A percentile compares a stretch with the other conserved stretches of the same genome.
Evolutionary conservation across 2,329 filamentous ascomycete genomes (phyloP).

Genomic region (Scorias spongiosa): DNA sequence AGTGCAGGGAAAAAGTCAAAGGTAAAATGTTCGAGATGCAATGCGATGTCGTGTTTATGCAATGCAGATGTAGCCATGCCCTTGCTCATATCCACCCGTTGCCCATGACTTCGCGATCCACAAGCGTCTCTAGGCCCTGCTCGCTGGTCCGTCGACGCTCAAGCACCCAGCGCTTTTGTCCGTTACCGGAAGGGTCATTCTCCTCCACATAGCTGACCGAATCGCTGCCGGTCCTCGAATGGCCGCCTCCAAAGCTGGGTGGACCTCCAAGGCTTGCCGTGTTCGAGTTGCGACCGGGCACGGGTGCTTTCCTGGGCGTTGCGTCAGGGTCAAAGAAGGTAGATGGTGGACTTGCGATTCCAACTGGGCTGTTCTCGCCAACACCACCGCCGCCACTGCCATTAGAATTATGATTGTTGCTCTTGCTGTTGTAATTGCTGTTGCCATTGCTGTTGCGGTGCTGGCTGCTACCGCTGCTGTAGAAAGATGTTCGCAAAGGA

Average conservation of each 20-base stretch:
- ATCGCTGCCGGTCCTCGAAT: slow-evolving; percentile 33
- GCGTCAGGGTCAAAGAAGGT: slow-evolving; percentile 7
- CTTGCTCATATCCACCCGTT: slow-evolving; percentile 29
- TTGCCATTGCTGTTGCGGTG: slow-evolving; percentile 9
- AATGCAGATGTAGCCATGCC: no score
- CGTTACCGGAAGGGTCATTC: slow-evolving; percentile 43
- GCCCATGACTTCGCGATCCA: slow-evolving; percentile 49
- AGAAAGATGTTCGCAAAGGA: slow-evolving; percentile 49
- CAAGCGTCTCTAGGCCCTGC: slow-evolving; percentile 47
- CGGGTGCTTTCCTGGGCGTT: slow-evolving; percentile 8
- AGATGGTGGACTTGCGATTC: not conserved
- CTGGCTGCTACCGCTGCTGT: slow-evolving; percentile 3
- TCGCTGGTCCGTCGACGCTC: slow-evolving; percentile 53
- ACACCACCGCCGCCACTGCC: slow-evolving; percentile 2
- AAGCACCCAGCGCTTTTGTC: slow-evolving; percentile 49
- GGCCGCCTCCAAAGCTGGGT: slow-evolving; percentile 3
- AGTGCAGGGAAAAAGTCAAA: no score
- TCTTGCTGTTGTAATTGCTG: slow-evolving; percentile 9
- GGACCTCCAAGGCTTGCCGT: slow-evolving; percentile 10
- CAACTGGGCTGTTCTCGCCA: slow-evolving; percentile 1
- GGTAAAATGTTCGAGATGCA: no score
- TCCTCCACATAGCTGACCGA: slow-evolving; percentile 54
- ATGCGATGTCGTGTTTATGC: no score
- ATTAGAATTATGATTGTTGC: slow-evolving; percentile 4
- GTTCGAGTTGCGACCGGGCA: slow-evolving; percentile 1